Conservation (phyloP, 2,329 filamentous ascomycete genomes). For the Aspergillus quadrilineatus region DNA sequence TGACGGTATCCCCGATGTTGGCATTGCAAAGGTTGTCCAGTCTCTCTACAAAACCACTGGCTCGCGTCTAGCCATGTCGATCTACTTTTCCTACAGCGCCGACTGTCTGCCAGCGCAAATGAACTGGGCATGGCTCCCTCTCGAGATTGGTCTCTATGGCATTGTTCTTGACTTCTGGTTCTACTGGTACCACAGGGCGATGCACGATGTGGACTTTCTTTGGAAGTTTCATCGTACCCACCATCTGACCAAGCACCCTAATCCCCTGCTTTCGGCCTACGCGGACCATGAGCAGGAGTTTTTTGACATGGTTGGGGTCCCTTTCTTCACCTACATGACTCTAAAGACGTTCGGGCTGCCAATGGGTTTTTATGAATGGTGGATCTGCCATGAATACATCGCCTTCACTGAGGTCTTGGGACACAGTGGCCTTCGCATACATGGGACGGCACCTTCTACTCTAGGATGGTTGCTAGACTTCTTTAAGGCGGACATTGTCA, state of each 20-base stretch:
- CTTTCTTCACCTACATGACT: constrained; percentile 14
- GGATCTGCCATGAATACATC: constrained; percentile 20
- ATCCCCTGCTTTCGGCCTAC: constrained; percentile 16
- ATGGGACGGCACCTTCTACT: constrained; percentile 11
- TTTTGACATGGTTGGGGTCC: constrained; percentile 17
- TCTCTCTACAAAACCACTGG: constrained; percentile 18
- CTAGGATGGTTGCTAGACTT: constrained; percentile 13
- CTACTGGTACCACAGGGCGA: constrained; percentile 19
- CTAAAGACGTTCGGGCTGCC: constrained; percentile 16
- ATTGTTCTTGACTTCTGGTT: constrained; percentile 22
- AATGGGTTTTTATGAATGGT: constrained; percentile 22
- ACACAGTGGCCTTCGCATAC: constrained; percentile 19
- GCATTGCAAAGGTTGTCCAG: constrained; percentile 13
- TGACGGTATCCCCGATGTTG: constrained; percentile 19
- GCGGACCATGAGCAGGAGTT: constrained; percentile 21
- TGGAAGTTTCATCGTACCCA: constrained; percentile 20
- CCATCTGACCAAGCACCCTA: constrained; percentile 20
- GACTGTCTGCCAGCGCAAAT: constrained; percentile 9
- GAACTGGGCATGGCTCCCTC: constrained; percentile 16
- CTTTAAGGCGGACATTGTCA: constrained; percentile 17
- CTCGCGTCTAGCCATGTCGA: constrained; percentile 13
- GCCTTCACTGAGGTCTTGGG: constrained; percentile 18
- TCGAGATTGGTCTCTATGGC: constrained; percentile 16
- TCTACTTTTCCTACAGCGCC: constrained; percentile 14
- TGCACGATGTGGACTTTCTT: constrained; percentile 16